Evolutionary conservation across 306 rosid genomes (phyloP), one percentile per base, ranked within the genome.

Genomic region (Casuarina glauca): DNA sequence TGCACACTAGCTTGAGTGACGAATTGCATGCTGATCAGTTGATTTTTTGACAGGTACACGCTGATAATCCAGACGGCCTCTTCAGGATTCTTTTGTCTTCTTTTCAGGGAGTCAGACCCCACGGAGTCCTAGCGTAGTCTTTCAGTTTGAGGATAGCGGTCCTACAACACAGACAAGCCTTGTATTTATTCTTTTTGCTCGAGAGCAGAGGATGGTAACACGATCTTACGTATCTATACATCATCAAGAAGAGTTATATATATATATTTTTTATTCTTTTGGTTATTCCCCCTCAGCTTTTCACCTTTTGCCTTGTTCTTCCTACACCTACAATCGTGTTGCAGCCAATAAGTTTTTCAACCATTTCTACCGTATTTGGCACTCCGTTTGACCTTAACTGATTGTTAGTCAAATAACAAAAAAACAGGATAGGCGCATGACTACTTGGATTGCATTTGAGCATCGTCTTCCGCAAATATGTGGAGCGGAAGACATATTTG

Each of bases 31-130:
- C 3, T 61, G 43, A 61, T 74, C 51, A 39, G 54, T 35, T 78
- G 44, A 9, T 50, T 0, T 38, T 55, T 82, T 13, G 63, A 88
- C 93, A 94, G 97, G 97, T 95, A 51, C 97, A 92, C 53, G 83
- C 98, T 3, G 98, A 95, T 87, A 92, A 95, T 73, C 97, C 97
- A 11, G 98, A 95, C 67, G 98, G 97, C 43, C 96, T 95, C 58
- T 95, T 95, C 77, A 86, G 89, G 90, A 92, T 95, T 70, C 79
- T 95, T 72, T 81, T 93, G n/a, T 91, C 97, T 77, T 91, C 98
- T 74, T 95, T 95, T 77, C 77, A 67, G 77, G 76, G 89, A 75
- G 42, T 79, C 78, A 87, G 82, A 87, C 81, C 82, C 62, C 74
- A 78, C 82, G 81, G 64, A 79, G 72, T 16, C 15, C 62, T n/a